A percentile compares a stretch with the other conserved stretches of the same genome.
Evolutionary conservation across 805 yeast genomes (phyloP).

Genomic region (Wickerhamiella occidentalis): DNA sequence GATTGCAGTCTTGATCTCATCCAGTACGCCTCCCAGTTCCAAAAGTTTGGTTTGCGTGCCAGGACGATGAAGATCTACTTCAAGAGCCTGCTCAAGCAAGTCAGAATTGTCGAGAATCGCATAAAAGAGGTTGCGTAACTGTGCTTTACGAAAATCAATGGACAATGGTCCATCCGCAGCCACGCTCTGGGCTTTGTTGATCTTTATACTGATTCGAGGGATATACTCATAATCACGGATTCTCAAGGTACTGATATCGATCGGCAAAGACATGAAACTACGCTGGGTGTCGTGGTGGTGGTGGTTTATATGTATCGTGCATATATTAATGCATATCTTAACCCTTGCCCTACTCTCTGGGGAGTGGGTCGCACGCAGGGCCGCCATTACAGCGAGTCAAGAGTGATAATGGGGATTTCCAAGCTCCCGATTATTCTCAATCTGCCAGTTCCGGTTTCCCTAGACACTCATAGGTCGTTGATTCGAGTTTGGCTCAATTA

Average conservation of each 20-base stretch:
- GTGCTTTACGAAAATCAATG: constrained; percentile 45
- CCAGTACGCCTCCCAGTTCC: constrained; percentile 42
- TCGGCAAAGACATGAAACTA: background rate
- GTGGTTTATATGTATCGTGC: too few relatives aligned
- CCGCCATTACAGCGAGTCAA: too few relatives aligned
- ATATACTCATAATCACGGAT: background rate
- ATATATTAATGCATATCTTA: too few relatives aligned
- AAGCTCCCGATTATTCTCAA: too few relatives aligned
- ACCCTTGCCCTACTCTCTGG: too few relatives aligned
- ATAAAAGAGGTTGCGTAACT: constrained; percentile 55
- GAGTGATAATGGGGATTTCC: too few relatives aligned
- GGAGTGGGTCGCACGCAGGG: too few relatives aligned
- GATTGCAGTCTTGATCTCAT: constrained; percentile 50
- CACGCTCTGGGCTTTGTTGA: background rate
- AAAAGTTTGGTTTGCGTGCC: constrained; percentile 46
- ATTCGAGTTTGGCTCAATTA: too few relatives aligned
- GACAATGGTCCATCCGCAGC: constrained; percentile 22
- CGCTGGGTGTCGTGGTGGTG: background rate
- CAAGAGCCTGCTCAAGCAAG: constrained; percentile 41
- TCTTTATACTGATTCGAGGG: background rate
- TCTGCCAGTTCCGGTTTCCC: too few relatives aligned
- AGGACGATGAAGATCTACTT: constrained; percentile 56
- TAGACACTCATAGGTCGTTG: too few relatives aligned
- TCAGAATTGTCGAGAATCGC: constrained; percentile 49
- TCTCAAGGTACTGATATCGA: background rate